Evolutionary conservation across 805 yeast species (phyloP).

Genomic region (Hanseniaspora occidentalis): DNA sequence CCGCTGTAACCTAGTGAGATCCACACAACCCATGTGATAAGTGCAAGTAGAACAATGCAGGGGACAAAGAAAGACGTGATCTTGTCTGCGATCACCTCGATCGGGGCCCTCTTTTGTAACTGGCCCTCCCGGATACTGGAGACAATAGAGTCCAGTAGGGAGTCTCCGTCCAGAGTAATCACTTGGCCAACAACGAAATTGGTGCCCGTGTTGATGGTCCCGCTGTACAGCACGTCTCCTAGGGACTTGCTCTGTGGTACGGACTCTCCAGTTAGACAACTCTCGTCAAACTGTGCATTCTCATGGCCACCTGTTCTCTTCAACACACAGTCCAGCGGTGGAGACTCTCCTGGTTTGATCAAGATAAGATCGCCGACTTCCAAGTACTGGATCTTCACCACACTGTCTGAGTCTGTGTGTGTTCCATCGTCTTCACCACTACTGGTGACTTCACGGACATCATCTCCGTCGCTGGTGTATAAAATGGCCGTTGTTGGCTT

Average conservation of each 20-base stretch:
- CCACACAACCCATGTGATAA: conserved; percentile 62
- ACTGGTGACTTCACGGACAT: conserved; percentile 2
- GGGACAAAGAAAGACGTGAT: conserved; percentile 69
- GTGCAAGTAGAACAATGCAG: conserved; percentile 44
- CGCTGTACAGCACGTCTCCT: conserved; percentile 63
- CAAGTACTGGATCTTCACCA: conserved; percentile 30
- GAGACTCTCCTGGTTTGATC: conserved; percentile 44
- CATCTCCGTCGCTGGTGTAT: conserved; percentile 16
- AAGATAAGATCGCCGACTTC: conserved; percentile 41
- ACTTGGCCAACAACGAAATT: conserved; percentile 41
- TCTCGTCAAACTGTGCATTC: conserved; percentile 40
- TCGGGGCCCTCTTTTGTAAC: conserved; percentile 49
- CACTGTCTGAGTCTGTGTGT: conserved; percentile 18
- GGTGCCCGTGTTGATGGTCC: conserved; percentile 56
- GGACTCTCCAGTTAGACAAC: conserved; percentile 52
- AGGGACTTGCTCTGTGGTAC: conserved; percentile 40
- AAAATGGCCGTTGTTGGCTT: conserved; percentile 39
- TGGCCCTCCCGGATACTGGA: conserved; percentile 64
- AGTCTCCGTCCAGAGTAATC: conserved; percentile 46
- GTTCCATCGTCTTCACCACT: conserved; percentile 10
- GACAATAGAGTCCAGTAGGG: conserved; percentile 59
- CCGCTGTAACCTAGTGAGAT: conserved; percentile 42
- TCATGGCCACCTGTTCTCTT: background rate
- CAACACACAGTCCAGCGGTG: conserved; percentile 41
- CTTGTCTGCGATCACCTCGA: conserved; percentile 56